Conservation (phyloP, 345 rosid species). For the Carallia brachiata region DNA sequence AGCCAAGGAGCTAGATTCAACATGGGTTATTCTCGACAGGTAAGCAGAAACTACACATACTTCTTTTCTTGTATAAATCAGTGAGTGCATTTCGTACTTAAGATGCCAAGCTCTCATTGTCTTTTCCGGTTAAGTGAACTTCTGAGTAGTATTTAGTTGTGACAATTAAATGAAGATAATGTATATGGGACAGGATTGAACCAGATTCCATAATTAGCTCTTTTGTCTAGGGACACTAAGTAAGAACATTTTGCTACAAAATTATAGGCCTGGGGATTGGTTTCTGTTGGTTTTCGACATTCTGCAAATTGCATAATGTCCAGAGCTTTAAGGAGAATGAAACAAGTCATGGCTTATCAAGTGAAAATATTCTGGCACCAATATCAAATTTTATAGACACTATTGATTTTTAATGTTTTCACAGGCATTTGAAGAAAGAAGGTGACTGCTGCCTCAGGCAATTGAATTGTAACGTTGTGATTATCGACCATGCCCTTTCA, state of each 20-base stretch:
- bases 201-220: no score
- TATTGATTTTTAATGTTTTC: neutral
- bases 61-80: neutral
- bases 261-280: no score
- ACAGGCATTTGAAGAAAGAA: slow-evolving; percentile 40
- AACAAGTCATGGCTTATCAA: neutral
- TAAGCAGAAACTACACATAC: neutral
- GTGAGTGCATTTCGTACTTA: neutral
- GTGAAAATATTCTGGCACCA: neutral
- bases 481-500: slow-evolving; percentile 35
- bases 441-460: slow-evolving; percentile 32
- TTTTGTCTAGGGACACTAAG: no score
- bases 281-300: no score
- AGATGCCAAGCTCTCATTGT: neutral
- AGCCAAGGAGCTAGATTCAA: slow-evolving; percentile 30
- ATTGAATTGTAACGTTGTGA: slow-evolving; percentile 35
- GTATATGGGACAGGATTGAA: no score
- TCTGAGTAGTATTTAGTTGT: no score
- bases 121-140: no score
- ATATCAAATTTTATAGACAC: no score
- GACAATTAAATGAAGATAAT: no score
- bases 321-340: no score
- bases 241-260: no score
- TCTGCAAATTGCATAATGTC: no score
- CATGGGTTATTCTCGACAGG: slow-evolving; percentile 42